These are phyloP conservation scores for Amphicarpaea edgeworthii DNA, from an alignment of 306 rosid genomes.

Conservation along the genomic window DNA sequence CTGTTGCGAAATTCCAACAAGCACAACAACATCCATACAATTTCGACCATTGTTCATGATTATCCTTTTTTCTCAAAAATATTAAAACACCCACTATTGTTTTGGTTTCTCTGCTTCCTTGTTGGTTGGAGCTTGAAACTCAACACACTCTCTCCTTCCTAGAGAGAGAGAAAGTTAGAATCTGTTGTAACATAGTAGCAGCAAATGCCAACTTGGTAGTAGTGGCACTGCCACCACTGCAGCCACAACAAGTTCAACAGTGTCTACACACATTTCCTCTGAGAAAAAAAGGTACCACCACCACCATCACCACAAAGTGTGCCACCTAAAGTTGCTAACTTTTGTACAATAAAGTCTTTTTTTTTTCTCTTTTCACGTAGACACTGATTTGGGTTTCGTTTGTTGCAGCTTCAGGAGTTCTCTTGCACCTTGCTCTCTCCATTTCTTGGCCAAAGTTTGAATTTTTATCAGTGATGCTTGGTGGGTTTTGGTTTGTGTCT, in stretches of 20 bases:
- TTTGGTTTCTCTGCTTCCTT: conserved; percentile 38
- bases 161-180: conserved; percentile 37
- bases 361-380: conserved; percentile 22
- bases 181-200: conserved; percentile 15
- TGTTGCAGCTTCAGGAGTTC: conserved; percentile 30
- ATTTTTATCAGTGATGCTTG: conserved; percentile 5
- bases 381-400: conserved; percentile 35
- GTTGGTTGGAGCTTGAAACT: conserved; percentile 57
- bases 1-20: conserved; percentile 80
- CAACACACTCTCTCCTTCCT: conserved; percentile 42
- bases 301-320: conserved; percentile 55
- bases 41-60: conserved; percentile 22
- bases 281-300: conserved; percentile 42
- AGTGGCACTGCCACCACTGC: conserved; percentile 40
- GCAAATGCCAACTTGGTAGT: conserved; percentile 49
- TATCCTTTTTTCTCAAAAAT: conserved; percentile 2
- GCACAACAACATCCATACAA: conserved; percentile 47
- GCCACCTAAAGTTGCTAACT: conserved; percentile 55
- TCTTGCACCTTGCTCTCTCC: conserved; percentile 17
- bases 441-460: conserved; percentile 22
- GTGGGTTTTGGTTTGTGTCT: conserved; percentile 32
- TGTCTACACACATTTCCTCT: background rate
- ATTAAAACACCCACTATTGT: background rate
- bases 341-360: conserved; percentile 40
- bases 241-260: conserved; percentile 30